Conservation (phyloP, 805 yeast genomes). For the Cyberlindnera nakhonratchasimensis region DNA sequence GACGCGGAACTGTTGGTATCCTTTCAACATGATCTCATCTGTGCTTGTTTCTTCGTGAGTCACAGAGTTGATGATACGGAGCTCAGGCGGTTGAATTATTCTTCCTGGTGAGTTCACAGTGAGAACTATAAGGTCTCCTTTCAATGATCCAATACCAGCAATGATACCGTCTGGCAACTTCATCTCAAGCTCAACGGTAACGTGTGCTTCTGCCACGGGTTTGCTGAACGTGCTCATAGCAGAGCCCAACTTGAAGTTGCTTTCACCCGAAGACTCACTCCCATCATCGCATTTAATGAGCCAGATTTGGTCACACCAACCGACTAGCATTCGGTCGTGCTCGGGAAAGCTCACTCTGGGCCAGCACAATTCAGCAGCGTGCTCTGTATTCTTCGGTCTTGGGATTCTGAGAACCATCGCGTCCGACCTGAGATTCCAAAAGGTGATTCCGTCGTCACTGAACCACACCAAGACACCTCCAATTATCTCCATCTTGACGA, state of each 20-base stretch:
- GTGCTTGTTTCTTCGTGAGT: slow-evolving; percentile 73
- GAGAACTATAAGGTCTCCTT: slow-evolving; percentile 65
- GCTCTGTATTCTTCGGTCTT: slow-evolving; percentile 46
- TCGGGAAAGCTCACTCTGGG: slow-evolving; percentile 72
- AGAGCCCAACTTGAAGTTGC: slow-evolving; percentile 31
- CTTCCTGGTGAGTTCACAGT: slow-evolving; percentile 43
- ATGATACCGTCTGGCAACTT: slow-evolving; percentile 44
- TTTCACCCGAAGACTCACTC: neutral
- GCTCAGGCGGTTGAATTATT: slow-evolving; percentile 57
- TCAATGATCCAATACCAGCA: slow-evolving; percentile 75
- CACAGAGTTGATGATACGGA: slow-evolving; percentile 59
- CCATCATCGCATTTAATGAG: slow-evolving; percentile 44
- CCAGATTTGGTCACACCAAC: slow-evolving; percentile 85
- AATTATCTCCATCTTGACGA: slow-evolving; percentile 60
- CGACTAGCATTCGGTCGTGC: slow-evolving; percentile 62
- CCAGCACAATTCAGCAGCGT: slow-evolving; percentile 78
- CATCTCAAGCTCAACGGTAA: slow-evolving; percentile 42
- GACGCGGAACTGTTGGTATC: slow-evolving; percentile 39
- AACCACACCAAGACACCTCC: slow-evolving; percentile 77
- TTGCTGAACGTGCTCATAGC: slow-evolving; percentile 49
- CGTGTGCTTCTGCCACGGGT: slow-evolving; percentile 32
- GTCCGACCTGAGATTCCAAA: slow-evolving; percentile 55
- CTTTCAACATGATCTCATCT: slow-evolving; percentile 70
- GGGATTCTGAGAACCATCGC: slow-evolving; percentile 48
- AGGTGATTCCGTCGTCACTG: slow-evolving; percentile 73